These are phyloP conservation scores for Talaromyces verruculosus DNA, from an alignment of 2,329 filamentous ascomycete genomes.

Conservation along the genomic window DNA sequence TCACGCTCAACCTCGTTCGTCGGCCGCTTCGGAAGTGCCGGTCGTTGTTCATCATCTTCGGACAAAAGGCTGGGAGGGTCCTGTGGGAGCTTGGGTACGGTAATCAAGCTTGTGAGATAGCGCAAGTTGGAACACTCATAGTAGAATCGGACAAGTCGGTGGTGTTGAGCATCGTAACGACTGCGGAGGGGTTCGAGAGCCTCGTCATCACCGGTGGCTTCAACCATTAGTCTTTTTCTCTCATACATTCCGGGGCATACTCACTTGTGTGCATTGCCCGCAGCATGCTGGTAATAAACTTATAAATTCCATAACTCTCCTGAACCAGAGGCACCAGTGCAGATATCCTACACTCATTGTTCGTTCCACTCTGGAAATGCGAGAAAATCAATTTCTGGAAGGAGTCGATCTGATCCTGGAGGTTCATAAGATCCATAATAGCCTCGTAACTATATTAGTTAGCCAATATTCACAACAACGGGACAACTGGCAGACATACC, in stretches of 20 bases:
- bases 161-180: slow-evolving; percentile 92
- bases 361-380: slow-evolving; percentile 84
- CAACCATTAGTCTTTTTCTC: background rate
- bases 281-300: slow-evolving; percentile 99
- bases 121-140: slow-evolving; percentile 98
- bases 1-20: slow-evolving; percentile 66
- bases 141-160: slow-evolving; percentile 95
- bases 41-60: slow-evolving; percentile 78
- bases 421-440: slow-evolving; percentile 90
- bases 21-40: slow-evolving; percentile 77
- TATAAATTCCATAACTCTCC: slow-evolving; percentile 99
- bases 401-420: slow-evolving; percentile 97
- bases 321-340: slow-evolving; percentile 90
- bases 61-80: slow-evolving; percentile 86
- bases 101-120: slow-evolving; percentile 94
- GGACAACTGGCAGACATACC: slow-evolving; percentile 51
- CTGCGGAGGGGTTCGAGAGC: slow-evolving; percentile 83
- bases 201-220: slow-evolving; percentile 88
- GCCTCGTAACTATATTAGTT: slow-evolving; percentile 67
- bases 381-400: slow-evolving; percentile 99
- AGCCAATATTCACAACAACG: slow-evolving; percentile 24
- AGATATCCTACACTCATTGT: slow-evolving; percentile 96
- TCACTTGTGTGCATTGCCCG: slow-evolving; percentile 93
- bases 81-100: slow-evolving; percentile 90
- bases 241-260: slow-evolving; percentile 33